Evolutionary conservation across 345 rosid genomes (phyloP).

Genomic region (Acer campestre): DNA sequence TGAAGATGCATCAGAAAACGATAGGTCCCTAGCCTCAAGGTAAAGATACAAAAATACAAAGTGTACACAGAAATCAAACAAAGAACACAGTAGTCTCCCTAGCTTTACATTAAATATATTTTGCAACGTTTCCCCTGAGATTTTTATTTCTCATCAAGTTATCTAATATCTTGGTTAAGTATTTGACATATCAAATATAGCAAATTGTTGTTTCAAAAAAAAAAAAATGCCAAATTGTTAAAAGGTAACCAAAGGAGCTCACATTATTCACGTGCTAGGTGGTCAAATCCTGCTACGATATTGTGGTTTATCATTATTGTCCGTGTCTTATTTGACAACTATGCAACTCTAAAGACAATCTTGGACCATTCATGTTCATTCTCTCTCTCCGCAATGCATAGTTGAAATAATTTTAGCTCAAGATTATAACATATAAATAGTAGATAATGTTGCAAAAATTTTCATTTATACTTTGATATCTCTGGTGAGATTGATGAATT

Average conservation of each 20-base stretch:
- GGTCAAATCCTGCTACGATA: neutral
- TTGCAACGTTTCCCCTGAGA: neutral
- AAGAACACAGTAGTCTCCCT: neutral
- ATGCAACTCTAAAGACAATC: neutral
- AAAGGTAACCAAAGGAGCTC: neutral
- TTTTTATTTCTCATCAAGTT: neutral
- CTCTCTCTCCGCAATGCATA: neutral
- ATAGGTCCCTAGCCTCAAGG: neutral
- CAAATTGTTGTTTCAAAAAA: neutral
- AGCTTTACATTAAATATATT: neutral
- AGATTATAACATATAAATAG: neutral
- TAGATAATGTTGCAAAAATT: neutral
- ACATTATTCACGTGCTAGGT: too few species aligned
- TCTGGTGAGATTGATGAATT: conserved; percentile 3
- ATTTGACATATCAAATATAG: neutral
- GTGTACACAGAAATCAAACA: neutral
- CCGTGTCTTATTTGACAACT: neutral
- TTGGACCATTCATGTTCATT: neutral
- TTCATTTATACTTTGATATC: neutral
- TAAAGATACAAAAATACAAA: neutral
- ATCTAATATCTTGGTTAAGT: neutral
- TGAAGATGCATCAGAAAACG: neutral
- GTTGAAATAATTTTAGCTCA: neutral
- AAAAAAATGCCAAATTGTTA: neutral
- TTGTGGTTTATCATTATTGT: neutral